These are phyloP conservation scores for Chrysoporthe cubensis DNA, from an alignment of 2,329 filamentous ascomycete genomes.

Conservation along the genomic window DNA sequence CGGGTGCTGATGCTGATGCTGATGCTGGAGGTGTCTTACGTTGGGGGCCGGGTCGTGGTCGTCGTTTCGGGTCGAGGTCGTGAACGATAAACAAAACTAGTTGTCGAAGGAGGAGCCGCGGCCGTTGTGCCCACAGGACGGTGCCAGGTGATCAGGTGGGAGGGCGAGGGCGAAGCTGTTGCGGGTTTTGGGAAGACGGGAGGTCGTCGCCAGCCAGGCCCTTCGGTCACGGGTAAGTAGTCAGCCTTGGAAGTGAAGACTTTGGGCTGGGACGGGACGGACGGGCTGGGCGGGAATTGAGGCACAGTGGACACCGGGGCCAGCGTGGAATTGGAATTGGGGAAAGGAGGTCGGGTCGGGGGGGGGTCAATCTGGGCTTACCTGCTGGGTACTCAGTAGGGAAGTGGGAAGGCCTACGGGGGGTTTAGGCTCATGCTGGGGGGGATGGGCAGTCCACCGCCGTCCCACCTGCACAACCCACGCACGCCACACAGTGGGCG, in stretches of 20 bases:
- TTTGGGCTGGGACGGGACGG: conserved; percentile 7
- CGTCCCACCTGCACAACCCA: conserved; percentile 8
- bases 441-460: neutral
- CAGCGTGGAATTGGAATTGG: conserved; percentile 8
- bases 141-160: neutral
- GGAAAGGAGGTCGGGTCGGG: conserved; percentile 12
- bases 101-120: neutral
- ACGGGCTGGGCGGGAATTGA: neutral
- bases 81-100: conserved; percentile 6
- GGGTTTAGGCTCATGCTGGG: neutral
- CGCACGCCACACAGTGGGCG: conserved; percentile 6
- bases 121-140: neutral
- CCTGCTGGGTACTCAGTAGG: too few species aligned
- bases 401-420: conserved; percentile 4
- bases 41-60: conserved; percentile 17
- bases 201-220: conserved; percentile 2
- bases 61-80: conserved; percentile 14
- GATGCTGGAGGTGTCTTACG: conserved; percentile 6
- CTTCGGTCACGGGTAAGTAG: neutral
- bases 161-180: neutral
- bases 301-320: neutral
- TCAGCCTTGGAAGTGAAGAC: conserved; percentile 9
- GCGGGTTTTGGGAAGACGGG: neutral
- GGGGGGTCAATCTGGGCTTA: conserved; percentile 11
- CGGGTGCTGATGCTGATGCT: conserved; percentile 4